Evolutionary conservation across 371 early-diverging fungal species (phyloP).

Genomic region (Cladochytrium tenue): DNA sequence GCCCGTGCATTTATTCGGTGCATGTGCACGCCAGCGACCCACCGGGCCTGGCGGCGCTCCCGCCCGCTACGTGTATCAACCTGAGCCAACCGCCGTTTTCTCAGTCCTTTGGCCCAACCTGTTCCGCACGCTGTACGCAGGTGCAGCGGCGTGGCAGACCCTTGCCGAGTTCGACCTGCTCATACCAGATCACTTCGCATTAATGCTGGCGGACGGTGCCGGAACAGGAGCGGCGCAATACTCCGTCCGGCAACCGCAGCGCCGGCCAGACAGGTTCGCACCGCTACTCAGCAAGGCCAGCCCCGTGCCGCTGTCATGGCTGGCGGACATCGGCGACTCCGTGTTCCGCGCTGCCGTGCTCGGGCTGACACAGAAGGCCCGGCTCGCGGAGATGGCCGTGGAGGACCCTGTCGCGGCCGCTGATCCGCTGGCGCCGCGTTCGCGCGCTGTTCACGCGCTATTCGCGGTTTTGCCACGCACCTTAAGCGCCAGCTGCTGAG

Average conservation of each 20-base stretch:
- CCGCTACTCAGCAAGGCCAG: too few relatives aligned
- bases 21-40: not conserved
- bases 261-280: too few relatives aligned
- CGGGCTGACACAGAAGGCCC: slow-evolving; percentile 26
- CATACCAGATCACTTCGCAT: slow-evolving; percentile 23
- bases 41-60: not conserved
- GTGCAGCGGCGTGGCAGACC: slow-evolving; percentile 29
- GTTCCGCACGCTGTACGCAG: slow-evolving; percentile 41
- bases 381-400: slow-evolving; percentile 28
- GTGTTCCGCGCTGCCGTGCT: slow-evolving; percentile 24
- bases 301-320: too few relatives aligned
- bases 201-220: slow-evolving; percentile 29
- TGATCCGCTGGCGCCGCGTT: too few relatives aligned
- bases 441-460: too few relatives aligned
- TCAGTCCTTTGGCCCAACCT: slow-evolving; percentile 40
- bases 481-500: too few relatives aligned
- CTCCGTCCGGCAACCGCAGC: too few relatives aligned
- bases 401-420: too few relatives aligned
- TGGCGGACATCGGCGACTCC: too few relatives aligned
- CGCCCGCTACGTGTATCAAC: slow-evolving; percentile 1
- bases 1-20: slow-evolving; percentile 1
- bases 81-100: slow-evolving; percentile 27
- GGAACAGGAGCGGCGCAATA: too few relatives aligned
- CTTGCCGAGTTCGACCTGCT: slow-evolving; percentile 25
- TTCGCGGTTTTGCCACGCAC: too few relatives aligned